Evolutionary conservation across 805 yeast genomes (phyloP).

Genomic region (Saccharomycopsis oosterbeekiorum): DNA sequence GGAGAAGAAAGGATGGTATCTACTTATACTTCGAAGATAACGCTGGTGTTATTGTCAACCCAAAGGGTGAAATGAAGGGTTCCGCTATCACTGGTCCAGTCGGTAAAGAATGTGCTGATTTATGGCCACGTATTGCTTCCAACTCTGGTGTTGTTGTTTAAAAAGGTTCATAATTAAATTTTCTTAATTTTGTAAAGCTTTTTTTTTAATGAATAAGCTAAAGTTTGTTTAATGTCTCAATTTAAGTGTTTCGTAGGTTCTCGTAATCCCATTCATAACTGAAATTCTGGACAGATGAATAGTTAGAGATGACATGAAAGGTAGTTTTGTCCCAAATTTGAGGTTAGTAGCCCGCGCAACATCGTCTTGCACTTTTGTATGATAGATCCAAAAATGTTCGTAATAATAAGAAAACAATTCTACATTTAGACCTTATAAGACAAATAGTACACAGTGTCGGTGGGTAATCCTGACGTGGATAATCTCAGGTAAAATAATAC

Average conservation of each 20-base stretch:
- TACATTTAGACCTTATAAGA: too few relatives aligned
- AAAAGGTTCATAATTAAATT: conserved; percentile 22
- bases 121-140: conserved; percentile 99
- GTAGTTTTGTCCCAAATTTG: too few relatives aligned
- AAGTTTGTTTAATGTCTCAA: conserved; percentile 9
- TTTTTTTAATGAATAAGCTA: conserved; percentile 13
- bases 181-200: neutral
- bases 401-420: neutral
- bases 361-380: too few relatives aligned
- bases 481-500: too few relatives aligned
- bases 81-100: conserved; percentile 99
- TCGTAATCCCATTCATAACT: neutral
- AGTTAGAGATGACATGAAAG: too few relatives aligned
- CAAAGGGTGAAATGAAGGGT: conserved; percentile 99
- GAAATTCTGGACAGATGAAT: too few relatives aligned
- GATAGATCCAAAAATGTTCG: too few relatives aligned
- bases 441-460: too few relatives aligned
- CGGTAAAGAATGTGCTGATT: conserved; percentile 99
- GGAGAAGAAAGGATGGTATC: conserved; percentile 99
- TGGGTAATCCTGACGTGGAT: too few relatives aligned
- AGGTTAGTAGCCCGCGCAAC: neutral
- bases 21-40: conserved; percentile 99
- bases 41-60: conserved; percentile 99
- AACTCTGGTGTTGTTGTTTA: conserved; percentile 99
- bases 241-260: neutral